Conservation (phyloP, 768 basidiomycete genomes). For the Mrakia blollopis region DNA sequence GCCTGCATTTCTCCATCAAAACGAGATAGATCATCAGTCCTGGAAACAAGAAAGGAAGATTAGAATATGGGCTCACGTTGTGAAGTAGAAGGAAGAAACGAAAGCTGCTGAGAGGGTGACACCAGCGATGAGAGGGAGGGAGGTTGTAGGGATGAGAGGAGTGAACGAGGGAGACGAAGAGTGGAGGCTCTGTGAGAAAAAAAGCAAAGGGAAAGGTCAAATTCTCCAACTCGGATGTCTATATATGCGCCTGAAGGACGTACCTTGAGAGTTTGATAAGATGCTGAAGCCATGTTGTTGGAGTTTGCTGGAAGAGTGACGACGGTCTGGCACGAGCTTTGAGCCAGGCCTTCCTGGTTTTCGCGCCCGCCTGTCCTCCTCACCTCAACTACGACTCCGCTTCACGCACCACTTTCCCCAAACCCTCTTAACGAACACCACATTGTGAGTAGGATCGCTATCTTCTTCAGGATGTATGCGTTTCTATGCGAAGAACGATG, state of each 20-base stretch:
- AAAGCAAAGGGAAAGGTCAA: background rate
- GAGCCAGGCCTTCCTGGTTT: too few relatives aligned
- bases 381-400: background rate
- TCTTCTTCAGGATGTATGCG: too few relatives aligned
- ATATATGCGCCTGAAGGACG: background rate
- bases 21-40: background rate
- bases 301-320: too few relatives aligned
- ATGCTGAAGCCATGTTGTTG: too few relatives aligned
- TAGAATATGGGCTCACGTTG: constrained; percentile 50
- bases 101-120: constrained; percentile 70
- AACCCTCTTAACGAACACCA: too few relatives aligned
- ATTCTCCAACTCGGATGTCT: too few relatives aligned
- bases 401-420: too few relatives aligned
- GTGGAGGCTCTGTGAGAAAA: background rate
- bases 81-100: constrained; percentile 81
- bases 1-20: constrained; percentile 48
- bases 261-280: constrained; percentile 36
- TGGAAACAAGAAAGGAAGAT: background rate
- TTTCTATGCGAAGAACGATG: too few relatives aligned
- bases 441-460: too few relatives aligned
- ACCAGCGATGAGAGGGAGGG: constrained; percentile 71
- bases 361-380: too few relatives aligned
- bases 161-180: constrained; percentile 51
- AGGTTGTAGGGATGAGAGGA: constrained; percentile 60
- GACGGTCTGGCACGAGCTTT: too few relatives aligned